These are phyloP conservation scores for Phytophthora parvispora DNA, from an alignment of 352 stramenopile genomes.

Conservation along the genomic window DNA sequence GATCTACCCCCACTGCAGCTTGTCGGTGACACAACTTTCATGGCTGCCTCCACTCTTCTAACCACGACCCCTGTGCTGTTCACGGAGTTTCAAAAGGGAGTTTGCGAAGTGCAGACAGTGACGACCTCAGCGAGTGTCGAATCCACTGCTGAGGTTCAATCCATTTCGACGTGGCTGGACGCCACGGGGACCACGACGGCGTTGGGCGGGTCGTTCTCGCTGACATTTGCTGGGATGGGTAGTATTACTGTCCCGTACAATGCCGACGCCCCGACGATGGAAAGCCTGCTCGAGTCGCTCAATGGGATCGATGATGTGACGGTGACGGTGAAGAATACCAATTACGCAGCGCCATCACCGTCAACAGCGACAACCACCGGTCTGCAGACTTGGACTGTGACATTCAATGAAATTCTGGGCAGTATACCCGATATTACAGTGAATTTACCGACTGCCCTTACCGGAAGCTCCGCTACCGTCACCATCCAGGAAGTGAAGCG, in stretches of 20 bases:
- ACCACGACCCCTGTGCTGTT: constrained; percentile 52
- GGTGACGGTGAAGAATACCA: constrained; percentile 55
- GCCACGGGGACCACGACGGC: constrained; percentile 33
- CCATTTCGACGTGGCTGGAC: constrained; percentile 83
- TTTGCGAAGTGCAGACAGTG: constrained; percentile 97
- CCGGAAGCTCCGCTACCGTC: constrained; percentile 65
- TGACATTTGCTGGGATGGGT: constrained; percentile 67
- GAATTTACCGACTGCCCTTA: constrained; percentile 56
- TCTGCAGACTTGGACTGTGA: constrained; percentile 86
- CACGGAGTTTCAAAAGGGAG: constrained; percentile 79
- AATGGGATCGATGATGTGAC: constrained; percentile 83
- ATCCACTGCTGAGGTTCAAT: constrained; percentile 93
- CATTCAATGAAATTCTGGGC: constrained; percentile 95
- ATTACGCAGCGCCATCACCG: constrained; percentile 46
- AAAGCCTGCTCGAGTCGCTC: constrained; percentile 78
- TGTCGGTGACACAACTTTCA: constrained; percentile 54
- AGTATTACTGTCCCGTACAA: constrained; percentile 53
- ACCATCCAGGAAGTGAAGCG: constrained; percentile 73
- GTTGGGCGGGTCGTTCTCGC: constrained; percentile 73
- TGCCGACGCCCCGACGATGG: constrained; percentile 48
- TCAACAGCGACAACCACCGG: constrained; percentile 26
- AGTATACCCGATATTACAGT: constrained; percentile 89
- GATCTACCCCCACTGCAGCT: constrained; percentile 80
- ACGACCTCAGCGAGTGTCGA: constrained; percentile 91
- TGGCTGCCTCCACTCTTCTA: constrained; percentile 45